Evolutionary conservation across 192 early-diverging fungal genomes (phyloP).

Genomic region (Dispira parvispora): DNA sequence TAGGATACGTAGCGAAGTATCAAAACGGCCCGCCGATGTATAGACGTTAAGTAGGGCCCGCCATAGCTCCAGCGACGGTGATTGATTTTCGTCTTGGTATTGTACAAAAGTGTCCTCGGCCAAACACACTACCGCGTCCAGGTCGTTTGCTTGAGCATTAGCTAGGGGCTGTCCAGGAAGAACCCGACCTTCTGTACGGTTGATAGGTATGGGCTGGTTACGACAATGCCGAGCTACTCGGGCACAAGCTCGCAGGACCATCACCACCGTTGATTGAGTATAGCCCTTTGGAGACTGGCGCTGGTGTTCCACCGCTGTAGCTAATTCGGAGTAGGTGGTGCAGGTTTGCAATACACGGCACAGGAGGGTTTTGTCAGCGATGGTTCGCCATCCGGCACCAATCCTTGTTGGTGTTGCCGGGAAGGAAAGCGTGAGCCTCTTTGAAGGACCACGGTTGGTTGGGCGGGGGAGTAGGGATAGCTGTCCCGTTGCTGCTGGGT

Average conservation of each 20-base stretch:
- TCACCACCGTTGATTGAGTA: neutral
- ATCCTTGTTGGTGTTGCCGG: too few species aligned
- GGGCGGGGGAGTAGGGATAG: too few species aligned
- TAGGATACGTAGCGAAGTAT: neutral
- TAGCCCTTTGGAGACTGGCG: neutral
- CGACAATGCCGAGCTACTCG: neutral
- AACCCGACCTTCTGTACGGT: neutral
- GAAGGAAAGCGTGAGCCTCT: too few species aligned
- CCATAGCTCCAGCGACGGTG: neutral
- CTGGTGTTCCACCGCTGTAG: neutral
- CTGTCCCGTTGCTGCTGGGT: too few species aligned
- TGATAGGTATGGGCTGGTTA: neutral
- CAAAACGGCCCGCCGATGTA: neutral
- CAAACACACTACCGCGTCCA: neutral
- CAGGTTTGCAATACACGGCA: neutral
- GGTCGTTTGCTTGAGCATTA: neutral
- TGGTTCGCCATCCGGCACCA: too few species aligned
- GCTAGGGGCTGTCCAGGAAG: neutral
- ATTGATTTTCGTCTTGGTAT: neutral
- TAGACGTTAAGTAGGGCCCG: neutral
- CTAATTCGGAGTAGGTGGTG: neutral
- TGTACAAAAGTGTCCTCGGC: conserved; percentile 1
- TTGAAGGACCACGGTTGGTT: too few species aligned
- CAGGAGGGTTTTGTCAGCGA: neutral
- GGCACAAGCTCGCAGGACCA: neutral